Evolutionary conservation across 164 flowering plant species (phyloP).

Genomic region (Brasenia schreberi): DNA sequence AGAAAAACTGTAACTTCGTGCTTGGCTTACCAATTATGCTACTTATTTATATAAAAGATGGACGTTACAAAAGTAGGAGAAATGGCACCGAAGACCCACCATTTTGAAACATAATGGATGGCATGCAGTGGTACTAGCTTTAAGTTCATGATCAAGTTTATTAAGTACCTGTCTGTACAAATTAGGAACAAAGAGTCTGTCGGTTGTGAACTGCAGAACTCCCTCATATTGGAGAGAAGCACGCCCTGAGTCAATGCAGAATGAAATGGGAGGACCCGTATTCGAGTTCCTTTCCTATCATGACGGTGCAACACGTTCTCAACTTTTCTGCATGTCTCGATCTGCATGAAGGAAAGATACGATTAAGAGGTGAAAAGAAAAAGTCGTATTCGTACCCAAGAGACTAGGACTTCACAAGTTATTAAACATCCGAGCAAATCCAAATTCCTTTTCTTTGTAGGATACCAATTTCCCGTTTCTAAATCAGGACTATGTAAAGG

Average conservation of each 20-base stretch:
- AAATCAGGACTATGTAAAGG: too few species aligned
- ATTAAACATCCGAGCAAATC: too few species aligned
- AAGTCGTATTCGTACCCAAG: too few species aligned
- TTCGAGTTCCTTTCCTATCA: slow-evolving; percentile 48
- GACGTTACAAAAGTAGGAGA: not conserved
- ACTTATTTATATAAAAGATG: not conserved
- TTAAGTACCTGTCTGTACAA: slow-evolving; percentile 84
- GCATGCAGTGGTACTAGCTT: not conserved
- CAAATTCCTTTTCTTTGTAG: too few species aligned
- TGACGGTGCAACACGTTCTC: slow-evolving; percentile 70
- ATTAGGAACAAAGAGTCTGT: slow-evolving; percentile 46
- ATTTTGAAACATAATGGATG: not conserved
- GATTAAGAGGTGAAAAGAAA: not conserved
- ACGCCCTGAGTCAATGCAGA: slow-evolving; percentile 72
- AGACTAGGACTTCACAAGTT: too few species aligned
- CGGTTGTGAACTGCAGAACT: slow-evolving; percentile 35
- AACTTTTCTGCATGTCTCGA: slow-evolving; percentile 92
- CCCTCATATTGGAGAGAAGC: slow-evolving; percentile 63
- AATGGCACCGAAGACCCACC: too few species aligned
- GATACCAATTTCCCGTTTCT: not conserved
- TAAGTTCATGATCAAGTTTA: not conserved
- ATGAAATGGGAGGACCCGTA: slow-evolving; percentile 76
- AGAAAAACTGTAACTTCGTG: too few species aligned
- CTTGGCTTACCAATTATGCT: too few species aligned
- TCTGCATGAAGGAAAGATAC: slow-evolving; percentile 31